phyloP scores from a whole-genome alignment of 352 stramenopile species.

The Pythium diclinum region DNA sequence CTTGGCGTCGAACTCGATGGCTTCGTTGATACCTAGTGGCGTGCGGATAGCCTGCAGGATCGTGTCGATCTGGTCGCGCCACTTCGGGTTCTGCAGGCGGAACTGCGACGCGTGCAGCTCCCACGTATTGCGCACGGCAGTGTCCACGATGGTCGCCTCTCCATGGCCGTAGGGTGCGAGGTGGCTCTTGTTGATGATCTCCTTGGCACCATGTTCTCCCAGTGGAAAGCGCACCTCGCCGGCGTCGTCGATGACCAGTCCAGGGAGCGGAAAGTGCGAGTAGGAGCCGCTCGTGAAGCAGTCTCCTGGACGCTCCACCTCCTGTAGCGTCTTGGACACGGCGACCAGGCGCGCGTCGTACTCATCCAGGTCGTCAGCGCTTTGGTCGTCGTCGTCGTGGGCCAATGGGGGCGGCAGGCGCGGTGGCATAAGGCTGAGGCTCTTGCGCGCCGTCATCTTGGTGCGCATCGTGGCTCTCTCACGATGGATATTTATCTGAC shows the following conservation, averaged over 20 bases:
- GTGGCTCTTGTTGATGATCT: conserved; percentile 13
- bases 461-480: conserved; percentile 5
- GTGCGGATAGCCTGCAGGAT: conserved; percentile 8
- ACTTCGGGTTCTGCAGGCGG: conserved; percentile 14
- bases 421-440: not conserved
- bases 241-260: conserved; percentile 9
- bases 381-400: not conserved
- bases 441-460: conserved; percentile 16
- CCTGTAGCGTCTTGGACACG: conserved; percentile 16
- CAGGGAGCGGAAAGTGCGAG: conserved; percentile 15
- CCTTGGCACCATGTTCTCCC: conserved; percentile 1
- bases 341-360: conserved; percentile 20
- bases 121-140: conserved; percentile 25
- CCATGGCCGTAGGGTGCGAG: conserved; percentile 23
- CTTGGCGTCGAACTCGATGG: conserved; percentile 8
- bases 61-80: conserved; percentile 7
- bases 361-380: not conserved
- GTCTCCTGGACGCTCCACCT: conserved; percentile 20
- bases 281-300: conserved; percentile 15
- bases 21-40: conserved; percentile 17
- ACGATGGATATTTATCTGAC: no score
- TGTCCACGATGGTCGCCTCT: conserved; percentile 25
- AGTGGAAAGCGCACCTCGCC: conserved; percentile 21
- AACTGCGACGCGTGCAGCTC: conserved; percentile 19
- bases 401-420: not conserved